Evolutionary conservation across 495 filamentous ascomycete genomes (phyloP).

Genomic region (Neurospora sp.): DNA sequence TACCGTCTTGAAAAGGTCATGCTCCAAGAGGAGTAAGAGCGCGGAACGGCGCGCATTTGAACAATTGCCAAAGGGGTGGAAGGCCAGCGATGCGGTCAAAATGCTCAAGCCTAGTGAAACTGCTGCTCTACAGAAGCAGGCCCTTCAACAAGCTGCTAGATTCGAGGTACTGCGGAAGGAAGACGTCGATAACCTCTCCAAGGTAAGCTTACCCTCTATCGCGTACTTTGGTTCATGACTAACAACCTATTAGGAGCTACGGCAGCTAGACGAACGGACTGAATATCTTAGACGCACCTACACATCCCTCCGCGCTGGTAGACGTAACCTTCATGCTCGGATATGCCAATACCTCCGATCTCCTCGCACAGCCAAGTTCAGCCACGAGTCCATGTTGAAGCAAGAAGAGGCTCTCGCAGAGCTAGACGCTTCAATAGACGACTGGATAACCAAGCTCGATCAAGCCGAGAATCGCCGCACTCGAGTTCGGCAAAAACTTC

Average conservation of each 20-base stretch:
- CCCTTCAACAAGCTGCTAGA: slow-evolving; percentile 49
- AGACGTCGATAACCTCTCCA: slow-evolving; percentile 56
- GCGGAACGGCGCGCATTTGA: slow-evolving; percentile 42
- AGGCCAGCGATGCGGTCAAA: slow-evolving; percentile 38
- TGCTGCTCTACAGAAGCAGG: slow-evolving; percentile 47
- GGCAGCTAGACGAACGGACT: slow-evolving; percentile 57
- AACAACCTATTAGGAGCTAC: slow-evolving; percentile 42
- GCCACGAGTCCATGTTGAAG: slow-evolving; percentile 56
- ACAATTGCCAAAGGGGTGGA: slow-evolving; percentile 47
- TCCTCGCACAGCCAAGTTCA: slow-evolving; percentile 52
- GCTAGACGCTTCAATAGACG: slow-evolving; percentile 63
- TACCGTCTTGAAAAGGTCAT: slow-evolving; percentile 21
- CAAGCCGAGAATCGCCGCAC: slow-evolving; percentile 63
- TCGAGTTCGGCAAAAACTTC: slow-evolving; percentile 61
- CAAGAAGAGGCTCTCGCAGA: slow-evolving; percentile 65
- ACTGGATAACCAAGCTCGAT: slow-evolving; percentile 64
- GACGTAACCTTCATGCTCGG: slow-evolving; percentile 56
- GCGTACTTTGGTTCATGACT: not conserved
- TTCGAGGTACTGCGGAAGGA: slow-evolving; percentile 59
- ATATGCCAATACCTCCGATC: slow-evolving; percentile 60
- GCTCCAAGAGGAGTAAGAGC: slow-evolving; percentile 30
- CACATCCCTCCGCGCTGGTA: slow-evolving; percentile 53
- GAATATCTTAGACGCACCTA: slow-evolving; percentile 64
- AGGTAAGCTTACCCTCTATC: slow-evolving; percentile 27
- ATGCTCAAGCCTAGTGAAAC: slow-evolving; percentile 42